These are phyloP conservation scores for Arabidopsis lyrata DNA, from an alignment of 441 rosid genomes.

Conservation along the genomic window DNA sequence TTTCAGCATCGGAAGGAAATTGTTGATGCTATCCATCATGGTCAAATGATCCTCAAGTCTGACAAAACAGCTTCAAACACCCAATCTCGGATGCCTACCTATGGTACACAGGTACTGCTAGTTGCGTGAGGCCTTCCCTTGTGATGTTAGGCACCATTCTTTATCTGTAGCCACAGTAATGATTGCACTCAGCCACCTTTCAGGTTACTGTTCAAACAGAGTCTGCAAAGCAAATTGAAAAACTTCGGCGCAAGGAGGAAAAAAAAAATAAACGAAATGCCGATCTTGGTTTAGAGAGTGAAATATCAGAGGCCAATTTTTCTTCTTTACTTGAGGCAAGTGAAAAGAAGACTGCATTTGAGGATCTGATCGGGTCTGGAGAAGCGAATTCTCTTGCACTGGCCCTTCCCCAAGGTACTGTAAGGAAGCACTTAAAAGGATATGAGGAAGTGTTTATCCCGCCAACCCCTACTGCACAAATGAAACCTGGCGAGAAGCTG, in stretches of 20 bases:
- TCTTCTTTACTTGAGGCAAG: slow-evolving; percentile 91
- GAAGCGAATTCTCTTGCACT: slow-evolving; percentile 59
- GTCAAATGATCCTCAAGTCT: slow-evolving; percentile 72
- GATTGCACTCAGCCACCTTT: slow-evolving; percentile 39
- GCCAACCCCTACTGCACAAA: slow-evolving; percentile 85
- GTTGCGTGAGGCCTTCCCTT: slow-evolving; percentile 31
- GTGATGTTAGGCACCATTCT: slow-evolving; percentile 20
- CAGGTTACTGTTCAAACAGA: slow-evolving; percentile 97
- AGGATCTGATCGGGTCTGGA: slow-evolving; percentile 78
- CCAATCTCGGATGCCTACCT: slow-evolving; percentile 90
- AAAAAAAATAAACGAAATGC: slow-evolving; percentile 77
- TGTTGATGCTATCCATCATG: slow-evolving; percentile 86
- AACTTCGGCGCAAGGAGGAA: slow-evolving; percentile 97
- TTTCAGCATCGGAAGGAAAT: slow-evolving; percentile 89
- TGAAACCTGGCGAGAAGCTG: slow-evolving; percentile 97
- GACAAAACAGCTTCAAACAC: slow-evolving; percentile 70
- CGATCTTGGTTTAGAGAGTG: slow-evolving; percentile 72
- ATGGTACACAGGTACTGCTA: slow-evolving; percentile 86
- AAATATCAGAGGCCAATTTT: slow-evolving; percentile 75
- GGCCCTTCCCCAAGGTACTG: slow-evolving; percentile 95
- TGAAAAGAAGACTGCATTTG: slow-evolving; percentile 74
- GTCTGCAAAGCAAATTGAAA: slow-evolving; percentile 88
- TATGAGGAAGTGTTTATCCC: slow-evolving; percentile 95
- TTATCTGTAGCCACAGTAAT: slow-evolving; percentile 30
- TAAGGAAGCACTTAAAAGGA: slow-evolving; percentile 84